Evolutionary conservation across 2,329 filamentous ascomycete genomes (phyloP).

Genomic region (Fragosphaeria purpurea): DNA sequence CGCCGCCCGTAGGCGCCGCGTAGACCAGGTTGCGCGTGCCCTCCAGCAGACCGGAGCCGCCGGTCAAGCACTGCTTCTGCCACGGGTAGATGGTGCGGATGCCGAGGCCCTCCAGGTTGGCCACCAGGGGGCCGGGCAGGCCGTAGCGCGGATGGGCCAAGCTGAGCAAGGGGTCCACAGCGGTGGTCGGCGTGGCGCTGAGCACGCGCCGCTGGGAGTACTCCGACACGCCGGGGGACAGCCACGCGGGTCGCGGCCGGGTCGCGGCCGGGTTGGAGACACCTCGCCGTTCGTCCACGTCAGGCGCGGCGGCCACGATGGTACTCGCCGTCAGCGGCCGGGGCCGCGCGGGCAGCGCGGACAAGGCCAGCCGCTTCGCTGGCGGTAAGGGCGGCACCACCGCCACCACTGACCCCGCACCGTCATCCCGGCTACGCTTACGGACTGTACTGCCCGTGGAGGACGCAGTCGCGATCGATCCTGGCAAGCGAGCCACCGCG

Average conservation of each 20-base stretch:
- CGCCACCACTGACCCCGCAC: neutral
- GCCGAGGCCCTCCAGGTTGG: constrained; percentile 56
- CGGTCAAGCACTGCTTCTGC: constrained; percentile 65
- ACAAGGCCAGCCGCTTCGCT: neutral
- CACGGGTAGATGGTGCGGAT: constrained; percentile 67
- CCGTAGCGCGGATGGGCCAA: constrained; percentile 55
- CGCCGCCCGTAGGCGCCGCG: constrained; percentile 67
- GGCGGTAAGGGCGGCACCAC: neutral
- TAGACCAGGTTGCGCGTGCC: constrained; percentile 67
- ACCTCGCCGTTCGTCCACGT: no score
- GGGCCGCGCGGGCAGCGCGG: constrained; percentile 4
- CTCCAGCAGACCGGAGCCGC: constrained; percentile 53
- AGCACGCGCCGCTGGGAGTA: constrained; percentile 47
- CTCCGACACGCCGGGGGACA: constrained; percentile 37
- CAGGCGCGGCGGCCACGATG: constrained; percentile 10
- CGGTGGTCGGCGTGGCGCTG: constrained; percentile 42
- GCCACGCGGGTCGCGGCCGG: constrained; percentile 17
- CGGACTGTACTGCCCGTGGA: neutral
- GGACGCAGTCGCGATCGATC: neutral
- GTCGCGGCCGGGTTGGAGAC: no score
- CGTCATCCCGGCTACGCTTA: constrained; percentile 7
- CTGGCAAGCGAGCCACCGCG: neutral
- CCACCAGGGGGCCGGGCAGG: constrained; percentile 48
- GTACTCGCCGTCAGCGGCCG: constrained; percentile 17
- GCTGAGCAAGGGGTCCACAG: constrained; percentile 44